Conservation (phyloP, 2,329 filamentous ascomycete genomes). For the Sporothrix globosa region DNA sequence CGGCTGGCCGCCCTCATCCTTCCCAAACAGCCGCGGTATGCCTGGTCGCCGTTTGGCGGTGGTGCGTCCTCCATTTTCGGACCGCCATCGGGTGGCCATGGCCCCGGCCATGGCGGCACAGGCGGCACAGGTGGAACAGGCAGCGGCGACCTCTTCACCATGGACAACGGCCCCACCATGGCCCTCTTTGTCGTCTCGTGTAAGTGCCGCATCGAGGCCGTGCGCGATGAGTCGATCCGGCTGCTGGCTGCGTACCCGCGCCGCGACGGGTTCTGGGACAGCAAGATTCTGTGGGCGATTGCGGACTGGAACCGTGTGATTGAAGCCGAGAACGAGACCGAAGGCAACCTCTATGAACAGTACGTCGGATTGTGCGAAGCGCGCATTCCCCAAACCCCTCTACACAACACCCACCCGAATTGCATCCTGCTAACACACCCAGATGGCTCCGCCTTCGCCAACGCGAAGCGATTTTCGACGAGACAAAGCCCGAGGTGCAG, state of each 20-base stretch:
- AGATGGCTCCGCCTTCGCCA: constrained; percentile 33
- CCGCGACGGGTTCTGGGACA: constrained; percentile 51
- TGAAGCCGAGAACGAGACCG: constrained; percentile 42
- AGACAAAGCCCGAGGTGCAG: constrained; percentile 30
- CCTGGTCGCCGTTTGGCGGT: constrained; percentile 13
- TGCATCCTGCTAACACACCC: not conserved
- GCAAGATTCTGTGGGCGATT: constrained; percentile 47
- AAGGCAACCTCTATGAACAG: constrained; percentile 45
- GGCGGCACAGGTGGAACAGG: not conserved
- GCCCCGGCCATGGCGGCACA: not conserved
- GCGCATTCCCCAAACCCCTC: not conserved
- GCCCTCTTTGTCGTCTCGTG: constrained; percentile 49
- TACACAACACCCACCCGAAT: no score
- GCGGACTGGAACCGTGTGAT: constrained; percentile 46
- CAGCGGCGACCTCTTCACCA: constrained; percentile 47
- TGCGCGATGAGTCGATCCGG: constrained; percentile 47
- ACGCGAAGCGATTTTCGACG: constrained; percentile 33
- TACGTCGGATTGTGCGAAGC: constrained; percentile 33
- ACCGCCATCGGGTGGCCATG: not conserved
- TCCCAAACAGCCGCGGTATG: constrained; percentile 35
- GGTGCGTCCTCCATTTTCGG: constrained; percentile 11
- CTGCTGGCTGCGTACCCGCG: constrained; percentile 49
- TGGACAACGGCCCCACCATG: constrained; percentile 54
- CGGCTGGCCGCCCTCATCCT: constrained; percentile 47
- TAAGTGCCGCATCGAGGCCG: constrained; percentile 46